phyloP scores from a whole-genome alignment of 2,329 filamentous ascomycete genomes.

The Penicillium griseofulvum region DNA sequence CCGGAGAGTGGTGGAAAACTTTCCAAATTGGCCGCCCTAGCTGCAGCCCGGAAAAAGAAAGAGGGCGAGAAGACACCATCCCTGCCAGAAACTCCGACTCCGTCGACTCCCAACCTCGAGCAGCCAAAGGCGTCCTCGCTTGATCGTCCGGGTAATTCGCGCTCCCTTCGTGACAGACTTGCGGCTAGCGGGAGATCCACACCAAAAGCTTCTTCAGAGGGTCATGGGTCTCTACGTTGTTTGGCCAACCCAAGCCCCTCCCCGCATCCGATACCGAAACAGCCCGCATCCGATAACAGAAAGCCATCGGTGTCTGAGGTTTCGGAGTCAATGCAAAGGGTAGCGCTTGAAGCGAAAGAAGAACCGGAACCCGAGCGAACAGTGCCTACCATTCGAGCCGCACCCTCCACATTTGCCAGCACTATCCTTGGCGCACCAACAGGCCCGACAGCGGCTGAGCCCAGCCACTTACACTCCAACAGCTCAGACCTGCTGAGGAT shows the following conservation, averaged over 20 bases:
- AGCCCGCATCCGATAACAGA: constrained; percentile 18
- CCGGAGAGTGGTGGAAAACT: constrained; percentile 63
- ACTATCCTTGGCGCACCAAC: constrained; percentile 39
- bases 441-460: constrained; percentile 28
- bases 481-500: constrained; percentile 37
- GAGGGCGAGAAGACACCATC: constrained; percentile 58
- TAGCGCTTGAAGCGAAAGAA: constrained; percentile 2
- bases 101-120: constrained; percentile 8
- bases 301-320: constrained; percentile 6
- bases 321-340: constrained; percentile 1
- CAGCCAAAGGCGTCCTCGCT: constrained; percentile 9
- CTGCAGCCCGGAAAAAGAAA: constrained; percentile 82
- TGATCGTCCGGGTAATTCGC: constrained; percentile 24
- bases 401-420: constrained; percentile 52
- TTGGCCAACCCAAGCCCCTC: constrained; percentile 19
- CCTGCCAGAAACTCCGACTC: constrained; percentile 2
- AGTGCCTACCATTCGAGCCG: constrained; percentile 39
- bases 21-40: constrained; percentile 88
- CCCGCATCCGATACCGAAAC: constrained; percentile 18
- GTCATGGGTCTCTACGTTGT: constrained; percentile 20
- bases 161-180: constrained; percentile 42
- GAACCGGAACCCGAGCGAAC: constrained; percentile 16
- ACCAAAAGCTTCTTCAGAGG: constrained; percentile 25
- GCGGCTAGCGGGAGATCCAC: constrained; percentile 29
- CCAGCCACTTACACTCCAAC: constrained; percentile 34